These are phyloP conservation scores for Trichoderma gracile DNA, from an alignment of 2,329 filamentous ascomycete species.

Conservation along the genomic window DNA sequence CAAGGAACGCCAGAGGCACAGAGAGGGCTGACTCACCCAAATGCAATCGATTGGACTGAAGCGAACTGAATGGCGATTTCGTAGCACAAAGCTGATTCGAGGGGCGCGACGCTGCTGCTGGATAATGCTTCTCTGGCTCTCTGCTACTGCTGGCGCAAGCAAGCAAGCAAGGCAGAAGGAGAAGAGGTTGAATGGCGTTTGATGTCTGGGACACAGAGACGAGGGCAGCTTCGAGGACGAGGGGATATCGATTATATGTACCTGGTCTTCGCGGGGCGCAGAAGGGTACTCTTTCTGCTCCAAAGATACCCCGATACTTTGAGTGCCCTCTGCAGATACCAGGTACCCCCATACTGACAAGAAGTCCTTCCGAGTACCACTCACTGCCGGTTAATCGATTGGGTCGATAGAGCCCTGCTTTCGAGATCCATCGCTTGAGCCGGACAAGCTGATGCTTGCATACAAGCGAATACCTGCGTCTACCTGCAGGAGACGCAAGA, in stretches of 20 bases:
- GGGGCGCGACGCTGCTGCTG: not conserved
- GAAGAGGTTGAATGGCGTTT: slow-evolving; percentile 14
- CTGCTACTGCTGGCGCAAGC: not conserved
- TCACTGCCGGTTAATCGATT: no score
- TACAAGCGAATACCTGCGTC: not conserved
- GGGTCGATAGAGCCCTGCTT: slow-evolving; percentile 17
- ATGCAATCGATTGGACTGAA: not conserved
- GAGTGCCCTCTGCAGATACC: no score
- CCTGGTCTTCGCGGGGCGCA: slow-evolving; percentile 33
- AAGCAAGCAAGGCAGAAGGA: not conserved
- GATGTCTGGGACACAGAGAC: slow-evolving; percentile 26
- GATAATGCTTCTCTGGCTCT: not conserved
- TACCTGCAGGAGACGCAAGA: not conserved
- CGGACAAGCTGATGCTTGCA: slow-evolving; percentile 5
- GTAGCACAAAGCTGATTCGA: not conserved
- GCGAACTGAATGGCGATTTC: no score
- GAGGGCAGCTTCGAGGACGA: slow-evolving; percentile 32
- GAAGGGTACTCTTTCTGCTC: no score
- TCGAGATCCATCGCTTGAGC: not conserved
- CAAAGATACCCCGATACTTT: no score
- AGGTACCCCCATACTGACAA: no score
- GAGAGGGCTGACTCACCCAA: not conserved
- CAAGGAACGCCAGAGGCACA: not conserved
- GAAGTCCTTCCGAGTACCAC: not conserved
- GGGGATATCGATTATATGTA: slow-evolving; percentile 34